Evolutionary conservation across 2,329 filamentous ascomycete genomes (phyloP).

Genomic region (Acrodontium crateriforme): DNA sequence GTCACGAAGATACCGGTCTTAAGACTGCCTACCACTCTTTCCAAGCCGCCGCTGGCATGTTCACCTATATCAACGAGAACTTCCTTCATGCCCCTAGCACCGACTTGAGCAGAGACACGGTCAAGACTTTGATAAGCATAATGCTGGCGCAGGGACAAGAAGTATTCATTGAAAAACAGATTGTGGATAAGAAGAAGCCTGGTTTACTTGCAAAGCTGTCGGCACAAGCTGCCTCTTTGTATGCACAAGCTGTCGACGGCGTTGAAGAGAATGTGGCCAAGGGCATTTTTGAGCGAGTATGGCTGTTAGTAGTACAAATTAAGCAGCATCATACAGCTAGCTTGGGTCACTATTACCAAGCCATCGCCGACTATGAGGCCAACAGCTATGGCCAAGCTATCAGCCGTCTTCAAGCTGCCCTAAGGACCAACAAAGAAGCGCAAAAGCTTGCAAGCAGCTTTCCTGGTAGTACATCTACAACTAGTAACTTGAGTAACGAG

Average conservation of each 20-base stretch:
- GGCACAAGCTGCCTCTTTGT: conserved; percentile 78
- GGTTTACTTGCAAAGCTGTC: conserved; percentile 85
- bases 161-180: conserved; percentile 93
- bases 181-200: conserved; percentile 82
- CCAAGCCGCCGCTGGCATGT: conserved; percentile 97
- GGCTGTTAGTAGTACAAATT: conserved; percentile 67
- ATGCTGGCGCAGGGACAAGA: conserved; percentile 95
- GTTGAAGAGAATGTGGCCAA: conserved; percentile 85
- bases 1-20: conserved; percentile 79
- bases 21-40: conserved; percentile 98
- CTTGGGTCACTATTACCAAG: conserved; percentile 86
- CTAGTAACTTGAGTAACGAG: conserved; percentile 71
- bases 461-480: conserved; percentile 62
- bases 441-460: conserved; percentile 64
- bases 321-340: conserved; percentile 77
- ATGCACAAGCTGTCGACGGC: conserved; percentile 75
- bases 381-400: conserved; percentile 78
- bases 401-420: conserved; percentile 67
- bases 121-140: conserved; percentile 83
- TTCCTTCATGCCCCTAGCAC: conserved; percentile 93
- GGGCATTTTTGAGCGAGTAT: conserved; percentile 87
- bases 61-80: conserved; percentile 99
- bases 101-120: conserved; percentile 89
- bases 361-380: conserved; percentile 76
- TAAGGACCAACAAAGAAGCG: conserved; percentile 65